Percentiles rank a stretch among this genome's conserved stretches.
These are phyloP conservation scores for Penstemon barbatus DNA, from an alignment of 257 asterid species.

Conservation along the genomic window DNA sequence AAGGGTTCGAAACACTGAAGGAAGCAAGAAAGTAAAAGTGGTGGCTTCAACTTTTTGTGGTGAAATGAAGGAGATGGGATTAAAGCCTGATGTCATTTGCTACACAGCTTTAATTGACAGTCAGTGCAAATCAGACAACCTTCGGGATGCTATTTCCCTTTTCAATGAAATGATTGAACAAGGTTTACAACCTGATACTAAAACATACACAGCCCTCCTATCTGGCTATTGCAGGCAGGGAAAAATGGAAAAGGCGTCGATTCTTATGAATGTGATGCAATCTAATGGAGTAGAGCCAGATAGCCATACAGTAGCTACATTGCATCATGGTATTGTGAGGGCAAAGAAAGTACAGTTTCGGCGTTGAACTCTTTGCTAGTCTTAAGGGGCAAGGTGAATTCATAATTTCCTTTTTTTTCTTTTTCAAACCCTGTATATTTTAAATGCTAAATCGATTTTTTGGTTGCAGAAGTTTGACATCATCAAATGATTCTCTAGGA, in stretches of 20 bases:
- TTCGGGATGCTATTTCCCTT: slow-evolving; percentile 59
- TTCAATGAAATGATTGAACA: slow-evolving; percentile 63
- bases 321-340: slow-evolving; percentile 33
- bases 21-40: slow-evolving; percentile 27
- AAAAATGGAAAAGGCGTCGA: slow-evolving; percentile 47
- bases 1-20: slow-evolving; percentile 28
- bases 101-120: slow-evolving; percentile 75
- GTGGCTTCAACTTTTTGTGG: slow-evolving; percentile 32
- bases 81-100: slow-evolving; percentile 59
- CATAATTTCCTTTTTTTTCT: neutral
- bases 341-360: slow-evolving; percentile 39
- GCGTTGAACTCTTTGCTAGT: slow-evolving; percentile 23
- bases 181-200: slow-evolving; percentile 65
- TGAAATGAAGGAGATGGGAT: slow-evolving; percentile 54
- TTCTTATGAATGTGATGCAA: slow-evolving; percentile 53
- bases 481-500: no score
- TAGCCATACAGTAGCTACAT: slow-evolving; percentile 34
- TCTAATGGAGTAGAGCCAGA: slow-evolving; percentile 58
- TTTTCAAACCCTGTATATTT: no score
- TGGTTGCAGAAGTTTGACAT: no score
- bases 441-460: no score
- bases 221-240: slow-evolving; percentile 69
- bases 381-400: slow-evolving; percentile 22
- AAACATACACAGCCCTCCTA: slow-evolving; percentile 65
- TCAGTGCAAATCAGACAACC: slow-evolving; percentile 62